These are phyloP conservation scores for Podila epigama DNA, from an alignment of 192 early-diverging fungal genomes.

Conservation along the genomic window DNA sequence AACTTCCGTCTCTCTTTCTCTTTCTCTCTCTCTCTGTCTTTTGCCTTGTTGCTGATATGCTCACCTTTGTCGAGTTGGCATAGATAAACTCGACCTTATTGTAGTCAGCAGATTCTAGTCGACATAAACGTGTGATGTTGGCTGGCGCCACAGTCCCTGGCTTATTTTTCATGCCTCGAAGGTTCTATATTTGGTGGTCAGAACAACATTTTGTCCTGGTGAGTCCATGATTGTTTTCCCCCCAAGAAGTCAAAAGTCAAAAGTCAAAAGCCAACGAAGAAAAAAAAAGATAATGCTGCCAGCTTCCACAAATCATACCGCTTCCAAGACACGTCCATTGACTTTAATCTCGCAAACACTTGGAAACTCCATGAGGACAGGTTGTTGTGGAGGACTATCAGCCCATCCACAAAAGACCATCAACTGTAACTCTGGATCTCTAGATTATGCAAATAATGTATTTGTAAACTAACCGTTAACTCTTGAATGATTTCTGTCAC, in stretches of 20 bases:
- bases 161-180: slow-evolving; percentile 62
- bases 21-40: too few species aligned
- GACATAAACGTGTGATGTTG: slow-evolving; percentile 56
- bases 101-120: slow-evolving; percentile 14
- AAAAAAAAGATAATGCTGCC: neutral
- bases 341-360: slow-evolving; percentile 56
- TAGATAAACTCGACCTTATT: slow-evolving; percentile 64
- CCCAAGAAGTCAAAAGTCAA: too few species aligned
- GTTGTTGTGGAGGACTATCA: slow-evolving; percentile 8
- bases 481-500: neutral
- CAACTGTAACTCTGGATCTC: slow-evolving; percentile 41
- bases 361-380: slow-evolving; percentile 55
- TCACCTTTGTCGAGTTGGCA: slow-evolving; percentile 60
- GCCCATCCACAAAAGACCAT: slow-evolving; percentile 53
- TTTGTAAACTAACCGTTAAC: neutral
- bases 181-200: slow-evolving; percentile 33
- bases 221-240: too few species aligned
- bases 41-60: too few species aligned
- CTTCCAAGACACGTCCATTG: slow-evolving; percentile 46
- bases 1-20: too few species aligned
- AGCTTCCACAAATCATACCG: slow-evolving; percentile 39
- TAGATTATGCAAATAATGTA: slow-evolving; percentile 3
- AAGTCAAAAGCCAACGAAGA: too few species aligned
- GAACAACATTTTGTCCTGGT: neutral
- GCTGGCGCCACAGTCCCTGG: slow-evolving; percentile 65